phyloP scores from a whole-genome alignment of 2,329 filamentous ascomycete genomes.

The Cordyceps militaris region DNA sequence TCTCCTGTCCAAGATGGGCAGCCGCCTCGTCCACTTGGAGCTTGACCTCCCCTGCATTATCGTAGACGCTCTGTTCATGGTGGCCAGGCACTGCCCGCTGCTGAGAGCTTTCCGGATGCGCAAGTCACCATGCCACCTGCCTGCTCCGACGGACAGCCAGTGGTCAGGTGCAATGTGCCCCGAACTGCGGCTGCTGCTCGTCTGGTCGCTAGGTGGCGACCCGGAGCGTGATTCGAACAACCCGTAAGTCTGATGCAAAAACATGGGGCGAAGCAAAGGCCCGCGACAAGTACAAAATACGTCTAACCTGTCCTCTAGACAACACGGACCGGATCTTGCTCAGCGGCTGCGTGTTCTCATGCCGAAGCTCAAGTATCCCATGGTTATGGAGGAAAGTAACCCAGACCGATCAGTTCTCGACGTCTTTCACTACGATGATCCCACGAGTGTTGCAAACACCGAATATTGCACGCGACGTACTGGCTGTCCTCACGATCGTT shows the following conservation, averaged over 20 bases:
- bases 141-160: too few species aligned
- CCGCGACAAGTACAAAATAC: neutral
- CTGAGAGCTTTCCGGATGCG: too few species aligned
- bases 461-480: neutral
- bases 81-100: too few species aligned
- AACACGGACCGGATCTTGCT: neutral
- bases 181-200: too few species aligned
- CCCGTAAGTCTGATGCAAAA: neutral
- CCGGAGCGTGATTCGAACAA: neutral
- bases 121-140: too few species aligned
- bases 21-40: too few species aligned
- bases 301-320: neutral
- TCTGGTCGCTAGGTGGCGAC: too few species aligned
- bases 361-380: neutral
- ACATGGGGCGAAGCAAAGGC: neutral
- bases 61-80: too few species aligned
- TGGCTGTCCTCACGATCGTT: neutral
- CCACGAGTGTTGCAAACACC: neutral
- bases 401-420: neutral
- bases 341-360: neutral
- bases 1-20: too few species aligned
- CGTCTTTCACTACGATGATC: neutral
- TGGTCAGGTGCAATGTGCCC: too few species aligned
- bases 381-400: neutral
- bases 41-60: too few species aligned